These are phyloP conservation scores for Lizonia empirigonia DNA, from an alignment of 2,329 filamentous ascomycete genomes.

Conservation along the genomic window DNA sequence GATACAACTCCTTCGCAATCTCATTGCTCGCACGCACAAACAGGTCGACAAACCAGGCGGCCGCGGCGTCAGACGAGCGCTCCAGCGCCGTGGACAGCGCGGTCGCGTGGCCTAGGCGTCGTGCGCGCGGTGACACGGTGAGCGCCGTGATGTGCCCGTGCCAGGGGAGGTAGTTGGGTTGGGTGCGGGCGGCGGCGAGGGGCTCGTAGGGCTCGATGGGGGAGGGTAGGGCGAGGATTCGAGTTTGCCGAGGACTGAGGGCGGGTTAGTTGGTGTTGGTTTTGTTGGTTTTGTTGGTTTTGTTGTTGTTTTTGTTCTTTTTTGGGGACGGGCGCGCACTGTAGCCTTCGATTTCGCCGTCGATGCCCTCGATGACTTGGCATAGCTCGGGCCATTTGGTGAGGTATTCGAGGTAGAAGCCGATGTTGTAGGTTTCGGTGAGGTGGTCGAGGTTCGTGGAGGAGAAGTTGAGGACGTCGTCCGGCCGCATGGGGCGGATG, in stretches of 20 bases:
- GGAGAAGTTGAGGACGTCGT: constrained; percentile 85
- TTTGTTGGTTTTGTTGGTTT: not conserved
- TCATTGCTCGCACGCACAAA: constrained; percentile 90
- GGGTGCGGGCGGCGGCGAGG: constrained; percentile 43
- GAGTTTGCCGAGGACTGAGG: constrained; percentile 90
- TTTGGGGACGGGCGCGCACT: constrained; percentile 61
- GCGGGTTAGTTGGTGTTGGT: constrained; percentile 3
- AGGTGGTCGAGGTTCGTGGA: constrained; percentile 94
- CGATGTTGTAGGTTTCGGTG: constrained; percentile 96
- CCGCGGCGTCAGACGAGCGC: constrained; percentile 76
- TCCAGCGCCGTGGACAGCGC: constrained; percentile 83
- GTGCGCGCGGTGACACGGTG: constrained; percentile 85
- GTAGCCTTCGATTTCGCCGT: constrained; percentile 92
- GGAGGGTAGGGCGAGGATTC: constrained; percentile 76
- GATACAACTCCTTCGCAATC: constrained; percentile 86
- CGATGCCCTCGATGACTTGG: constrained; percentile 83
- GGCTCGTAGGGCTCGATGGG: constrained; percentile 74
- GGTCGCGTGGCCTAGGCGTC: constrained; percentile 84
- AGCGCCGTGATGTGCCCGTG: constrained; percentile 97
- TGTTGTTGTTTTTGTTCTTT: not conserved
- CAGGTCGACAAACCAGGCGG: constrained; percentile 94
- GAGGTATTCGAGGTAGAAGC: constrained; percentile 95
- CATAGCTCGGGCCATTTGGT: constrained; percentile 96
- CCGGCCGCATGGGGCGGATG: constrained; percentile 72
- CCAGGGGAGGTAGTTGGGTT: constrained; percentile 88